Conservation (phyloP, 208 protist species). For the Trypanosoma caninum region DNA sequence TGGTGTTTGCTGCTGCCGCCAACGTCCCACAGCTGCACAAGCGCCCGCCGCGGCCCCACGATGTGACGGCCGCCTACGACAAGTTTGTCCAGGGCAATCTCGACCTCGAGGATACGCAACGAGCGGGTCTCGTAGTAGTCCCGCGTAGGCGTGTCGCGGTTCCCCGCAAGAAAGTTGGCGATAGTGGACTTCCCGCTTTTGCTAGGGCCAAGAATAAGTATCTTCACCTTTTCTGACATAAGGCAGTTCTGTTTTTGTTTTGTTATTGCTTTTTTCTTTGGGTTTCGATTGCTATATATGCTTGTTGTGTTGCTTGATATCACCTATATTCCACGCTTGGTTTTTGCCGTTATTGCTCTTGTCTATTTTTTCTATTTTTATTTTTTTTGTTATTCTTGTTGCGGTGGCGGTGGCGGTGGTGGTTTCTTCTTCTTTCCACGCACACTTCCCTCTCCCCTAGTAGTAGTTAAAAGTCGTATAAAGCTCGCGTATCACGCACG, state of each 20-base stretch:
- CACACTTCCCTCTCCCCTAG: too few species aligned
- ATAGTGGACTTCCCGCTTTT: conserved; percentile 86
- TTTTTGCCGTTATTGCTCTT: neutral
- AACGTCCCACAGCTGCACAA: conserved; percentile 89
- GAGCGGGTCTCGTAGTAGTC: conserved; percentile 85
- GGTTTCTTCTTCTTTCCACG: too few species aligned
- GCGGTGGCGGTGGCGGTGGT: neutral
- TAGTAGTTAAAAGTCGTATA: too few species aligned
- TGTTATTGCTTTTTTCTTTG: conserved; percentile 4
- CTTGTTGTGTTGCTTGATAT: neutral
- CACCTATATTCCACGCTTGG: too few species aligned
- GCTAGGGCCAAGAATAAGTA: conserved; percentile 74
- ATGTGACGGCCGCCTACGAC: conserved; percentile 30
- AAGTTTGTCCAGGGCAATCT: conserved; percentile 64
- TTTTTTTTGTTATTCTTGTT: neutral
- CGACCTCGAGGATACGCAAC: conserved; percentile 88
- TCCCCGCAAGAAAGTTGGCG: conserved; percentile 77
- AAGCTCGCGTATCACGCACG: too few species aligned
- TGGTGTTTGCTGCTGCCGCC: conserved; percentile 81
- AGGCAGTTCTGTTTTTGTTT: neutral
- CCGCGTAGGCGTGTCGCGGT: conserved; percentile 68
- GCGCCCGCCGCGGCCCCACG: conserved; percentile 39
- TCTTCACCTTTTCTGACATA: conserved; percentile 73
- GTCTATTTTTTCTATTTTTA: neutral
- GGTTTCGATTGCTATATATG: neutral